Evolutionary conservation across 345 rosid genomes (phyloP), one percentile per base, ranked within the genome.

Genomic region (Citrus unshiu): DNA sequence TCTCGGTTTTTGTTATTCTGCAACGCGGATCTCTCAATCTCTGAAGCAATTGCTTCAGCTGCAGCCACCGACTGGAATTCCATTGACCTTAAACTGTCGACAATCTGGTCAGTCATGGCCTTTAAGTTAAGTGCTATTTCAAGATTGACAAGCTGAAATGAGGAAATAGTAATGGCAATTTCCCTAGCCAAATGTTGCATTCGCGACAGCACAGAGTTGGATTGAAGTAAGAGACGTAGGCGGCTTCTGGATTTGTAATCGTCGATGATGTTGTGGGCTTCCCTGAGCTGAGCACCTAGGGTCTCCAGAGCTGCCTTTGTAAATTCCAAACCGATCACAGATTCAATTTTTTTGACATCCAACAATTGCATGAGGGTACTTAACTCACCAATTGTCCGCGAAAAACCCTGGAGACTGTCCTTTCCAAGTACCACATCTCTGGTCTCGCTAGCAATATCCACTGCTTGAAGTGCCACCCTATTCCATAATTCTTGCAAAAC

Each of bases 121-220:
- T 85, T 85, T 43, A 87, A 60, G 81, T 77, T 75, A 61, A 79
- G 67, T 18, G 86, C 67, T 30, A 84, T 75, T 68, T 83, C 83
- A 62, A 89, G 87, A 75, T 81, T 89, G 72, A 79, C 79, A 73
- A 86, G 73, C 80, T 84, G 86, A 77, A 87, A 81, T 2, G 86
- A 85, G 37, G 88, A 85, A 71, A 86, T 79, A 43, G 90, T 85
- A 8, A 56, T 60, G 22, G 91, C 90, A 8, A 89, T 87, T 83
- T 84, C 86, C 59, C 77, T 87, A 7, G 86, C 83, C 68, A 89
- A 67, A 30, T 66, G 72, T 59, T 83, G 62, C 85, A 89, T 85
- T 77, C 73, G 80, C 2, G 61, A 61, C 18, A 81, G 87, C 58
- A 77, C 51, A 1, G 83, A 77, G 37, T 79, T 69, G 1, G 80